Evolutionary conservation across 176 grass and related monocot genomes (phyloP).

Genomic region (Avena sativa): DNA sequence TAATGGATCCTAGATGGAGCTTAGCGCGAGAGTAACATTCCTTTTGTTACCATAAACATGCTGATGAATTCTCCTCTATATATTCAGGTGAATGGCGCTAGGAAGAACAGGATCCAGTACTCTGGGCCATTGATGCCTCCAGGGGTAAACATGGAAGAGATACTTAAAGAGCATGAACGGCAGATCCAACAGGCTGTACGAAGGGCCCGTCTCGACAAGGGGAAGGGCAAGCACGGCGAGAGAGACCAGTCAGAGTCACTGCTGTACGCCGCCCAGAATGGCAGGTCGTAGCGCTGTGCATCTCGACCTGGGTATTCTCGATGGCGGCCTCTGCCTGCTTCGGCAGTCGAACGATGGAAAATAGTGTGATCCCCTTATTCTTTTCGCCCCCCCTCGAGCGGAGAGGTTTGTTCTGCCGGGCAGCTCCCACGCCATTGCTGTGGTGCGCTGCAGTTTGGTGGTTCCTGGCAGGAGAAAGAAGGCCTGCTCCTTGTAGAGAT

Average conservation of each 20-base stretch:
- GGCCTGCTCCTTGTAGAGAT: conserved; percentile 63
- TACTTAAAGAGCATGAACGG: conserved; percentile 88
- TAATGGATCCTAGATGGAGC: not conserved
- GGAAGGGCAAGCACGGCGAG: conserved; percentile 68
- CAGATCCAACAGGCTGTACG: conserved; percentile 86
- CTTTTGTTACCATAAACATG: conserved; percentile 34
- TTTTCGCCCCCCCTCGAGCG: conserved; percentile 12
- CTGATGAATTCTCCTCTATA: conserved; percentile 25
- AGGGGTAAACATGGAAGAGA: conserved; percentile 87
- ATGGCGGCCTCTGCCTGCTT: not conserved
- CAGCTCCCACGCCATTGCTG: conserved; percentile 20
- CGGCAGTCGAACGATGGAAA: conserved; percentile 24
- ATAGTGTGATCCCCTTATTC: conserved; percentile 28
- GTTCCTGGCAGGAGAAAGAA: conserved; percentile 44
- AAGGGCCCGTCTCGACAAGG: conserved; percentile 80
- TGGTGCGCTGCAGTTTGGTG: conserved; percentile 25
- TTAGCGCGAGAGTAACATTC: not conserved
- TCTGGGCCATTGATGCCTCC: conserved; percentile 95
- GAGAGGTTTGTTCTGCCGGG: conserved; percentile 46
- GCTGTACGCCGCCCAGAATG: conserved; percentile 58
- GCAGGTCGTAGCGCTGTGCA: conserved; percentile 52
- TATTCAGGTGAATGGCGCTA: conserved; percentile 64
- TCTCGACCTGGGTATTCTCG: not conserved
- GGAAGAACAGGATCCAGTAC: conserved; percentile 97
- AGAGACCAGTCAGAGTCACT: conserved; percentile 76